Base-by-base conservation (phyloP, 2,329 filamentous ascomycete genomes). In the Knufia petricola region DNA sequence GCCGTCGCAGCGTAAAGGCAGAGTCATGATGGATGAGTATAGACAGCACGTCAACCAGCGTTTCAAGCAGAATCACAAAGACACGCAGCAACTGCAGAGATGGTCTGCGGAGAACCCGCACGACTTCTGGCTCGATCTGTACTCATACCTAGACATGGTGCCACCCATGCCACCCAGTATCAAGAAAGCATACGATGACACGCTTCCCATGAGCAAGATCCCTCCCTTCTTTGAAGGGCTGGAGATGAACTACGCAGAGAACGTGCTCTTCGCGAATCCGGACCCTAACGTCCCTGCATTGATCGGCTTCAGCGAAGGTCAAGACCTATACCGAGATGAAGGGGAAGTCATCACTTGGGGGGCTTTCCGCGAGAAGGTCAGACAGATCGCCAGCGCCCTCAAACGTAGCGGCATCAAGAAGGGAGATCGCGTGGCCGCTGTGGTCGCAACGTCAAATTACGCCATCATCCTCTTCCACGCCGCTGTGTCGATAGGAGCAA, bases 81-180 rank as follows among this genome's bases (percentile, higher is more conserved):
- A 52, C 46, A 61, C 64, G 1, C 59, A 63, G 38, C 62, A 68
- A 4, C 58, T 69, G n/a, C 65, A 69, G 13, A 58, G 54, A 55
- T 70, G 67, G 67, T 65, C 61, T 32, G 61, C 66, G 4, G 52
- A 59, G 1, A 56, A 62, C n/a, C 59, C 65, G 3, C 67, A 69
- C 34, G 59, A 65, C 4, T 69, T 70, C 50, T 70, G 67, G 67
- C 58, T 63, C 15, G 64, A 69, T 54, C 54, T 69, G 12, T 68
- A 66, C 48, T 44, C 54, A 9, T 68, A 66, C 44, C 58, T 66
- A 1, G 41, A 32, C 2, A 53, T 70, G 31, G 38, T 52, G 13
- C 55, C 68, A 1, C 28, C 52, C 10, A 52, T 69, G 2, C 64
- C 65, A n/a, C 45, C 54, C 13, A 17, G 58, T 50, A 57, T 59